Evolutionary conservation across 2,329 filamentous ascomycete genomes (phyloP).

Genomic region (Trichoderma sp.): DNA sequence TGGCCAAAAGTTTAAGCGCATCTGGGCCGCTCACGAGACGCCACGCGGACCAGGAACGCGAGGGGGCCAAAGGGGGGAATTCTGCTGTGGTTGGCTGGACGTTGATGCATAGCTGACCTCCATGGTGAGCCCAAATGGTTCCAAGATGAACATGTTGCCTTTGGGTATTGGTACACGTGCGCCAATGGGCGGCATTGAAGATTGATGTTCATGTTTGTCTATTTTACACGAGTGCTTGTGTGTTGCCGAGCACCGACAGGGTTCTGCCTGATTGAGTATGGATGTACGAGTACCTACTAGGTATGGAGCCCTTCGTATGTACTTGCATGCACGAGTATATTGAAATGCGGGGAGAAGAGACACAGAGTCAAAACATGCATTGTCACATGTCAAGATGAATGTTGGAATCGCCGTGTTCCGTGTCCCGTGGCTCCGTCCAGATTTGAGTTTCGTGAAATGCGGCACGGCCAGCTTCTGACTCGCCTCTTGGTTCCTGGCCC

Average conservation of each 20-base stretch:
- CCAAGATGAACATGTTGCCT: no score
- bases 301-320: background rate
- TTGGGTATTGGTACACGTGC: no score
- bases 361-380: background rate
- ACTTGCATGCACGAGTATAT: background rate
- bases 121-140: no score
- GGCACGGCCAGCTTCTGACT: background rate
- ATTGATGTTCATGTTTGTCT: no score
- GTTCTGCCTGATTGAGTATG: background rate
- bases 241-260: background rate
- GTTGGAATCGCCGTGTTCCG: background rate
- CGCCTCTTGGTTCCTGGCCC: background rate
- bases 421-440: background rate
- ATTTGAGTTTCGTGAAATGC: background rate
- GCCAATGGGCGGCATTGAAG: no score
- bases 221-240: no score
- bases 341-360: background rate
- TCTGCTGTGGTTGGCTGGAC: background rate
- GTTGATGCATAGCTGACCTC: background rate
- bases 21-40: background rate
- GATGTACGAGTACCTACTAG: no score
- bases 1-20: background rate
- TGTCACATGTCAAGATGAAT: background rate
- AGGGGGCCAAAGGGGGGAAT: background rate
- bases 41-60: background rate